Percentiles rank a stretch among this genome's conserved stretches.
Evolutionary conservation across 1,284 basidiomycete genomes (phyloP).

Genomic region (Ceratorhiza oryzae-sativae): DNA sequence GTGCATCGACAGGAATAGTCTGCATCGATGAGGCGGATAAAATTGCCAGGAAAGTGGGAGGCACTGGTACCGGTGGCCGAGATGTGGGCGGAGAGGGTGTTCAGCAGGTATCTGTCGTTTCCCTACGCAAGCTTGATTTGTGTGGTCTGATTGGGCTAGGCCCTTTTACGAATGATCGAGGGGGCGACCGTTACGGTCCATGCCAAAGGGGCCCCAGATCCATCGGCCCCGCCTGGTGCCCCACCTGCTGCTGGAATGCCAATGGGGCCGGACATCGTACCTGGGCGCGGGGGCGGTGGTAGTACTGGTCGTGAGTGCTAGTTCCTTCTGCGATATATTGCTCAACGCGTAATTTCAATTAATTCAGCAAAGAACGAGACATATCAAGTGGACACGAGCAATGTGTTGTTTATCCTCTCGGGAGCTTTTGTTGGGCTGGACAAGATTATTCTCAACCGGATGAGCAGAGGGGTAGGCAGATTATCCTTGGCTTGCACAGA

Average conservation of each 20-base stretch:
- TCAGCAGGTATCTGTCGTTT: slow-evolving; percentile 67
- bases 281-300: slow-evolving; percentile 50
- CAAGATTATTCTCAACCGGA: slow-evolving; percentile 75
- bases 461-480: slow-evolving; percentile 78
- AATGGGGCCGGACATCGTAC: slow-evolving; percentile 46
- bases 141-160: not conserved
- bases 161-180: slow-evolving; percentile 91
- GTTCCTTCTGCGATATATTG: not conserved
- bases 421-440: slow-evolving; percentile 96
- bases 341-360: not conserved
- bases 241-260: slow-evolving; percentile 45
- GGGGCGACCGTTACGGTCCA: slow-evolving; percentile 81
- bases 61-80: slow-evolving; percentile 63
- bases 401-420: slow-evolving; percentile 89
- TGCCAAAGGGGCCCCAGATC: slow-evolving; percentile 63
- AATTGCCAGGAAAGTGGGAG: slow-evolving; percentile 62
- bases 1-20: slow-evolving; percentile 87
- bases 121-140: not conserved
- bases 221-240: slow-evolving; percentile 19
- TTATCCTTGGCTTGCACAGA: not conserved
- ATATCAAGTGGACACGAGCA: slow-evolving; percentile 83
- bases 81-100: slow-evolving; percentile 97
- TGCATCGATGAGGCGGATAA: slow-evolving; percentile 98
- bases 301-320: slow-evolving; percentile 31
- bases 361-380: slow-evolving; percentile 55